These are phyloP conservation scores for Chlamydomonas asymmetrica DNA, from an alignment of 139 green algal genomes.

Conservation along the genomic window DNA sequence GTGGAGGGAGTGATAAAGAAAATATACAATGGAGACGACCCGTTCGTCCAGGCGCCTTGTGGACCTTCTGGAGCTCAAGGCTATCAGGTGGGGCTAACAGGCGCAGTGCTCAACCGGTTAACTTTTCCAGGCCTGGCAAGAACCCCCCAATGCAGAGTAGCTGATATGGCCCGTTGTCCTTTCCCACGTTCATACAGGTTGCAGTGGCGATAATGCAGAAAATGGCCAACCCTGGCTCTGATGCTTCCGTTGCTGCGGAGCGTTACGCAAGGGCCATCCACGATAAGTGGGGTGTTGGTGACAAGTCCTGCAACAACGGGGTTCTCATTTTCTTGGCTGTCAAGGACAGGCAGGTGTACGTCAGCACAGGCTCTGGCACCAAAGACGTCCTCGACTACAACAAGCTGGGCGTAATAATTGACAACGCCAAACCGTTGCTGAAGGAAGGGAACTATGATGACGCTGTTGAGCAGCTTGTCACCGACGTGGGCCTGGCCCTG, in stretches of 20 bases:
- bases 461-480: conserved; percentile 29
- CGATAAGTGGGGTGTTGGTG: conserved; percentile 65
- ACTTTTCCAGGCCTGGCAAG: no score
- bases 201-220: conserved; percentile 54
- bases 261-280: conserved; percentile 57
- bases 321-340: conserved; percentile 66
- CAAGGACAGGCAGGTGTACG: conserved; percentile 61
- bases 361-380: conserved; percentile 36
- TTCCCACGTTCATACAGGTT: conserved; percentile 41
- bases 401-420: conserved; percentile 35
- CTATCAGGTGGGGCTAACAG: conserved; percentile 9
- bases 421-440: conserved; percentile 21
- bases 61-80: conserved; percentile 12
- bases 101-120: no score
- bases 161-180: not conserved
- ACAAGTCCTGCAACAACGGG: conserved; percentile 65
- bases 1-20: conserved; percentile 59
- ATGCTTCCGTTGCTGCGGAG: conserved; percentile 24
- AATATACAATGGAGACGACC: conserved; percentile 42
- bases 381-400: conserved; percentile 10
- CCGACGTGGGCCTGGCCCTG: conserved; percentile 44
- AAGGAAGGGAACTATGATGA: conserved; percentile 24
- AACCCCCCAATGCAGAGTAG: not conserved
- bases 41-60: conserved; percentile 37
- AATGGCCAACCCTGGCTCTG: conserved; percentile 28